These are phyloP conservation scores for Chlamydomonas incerta DNA, from an alignment of 139 green algal species.

Conservation along the genomic window DNA sequence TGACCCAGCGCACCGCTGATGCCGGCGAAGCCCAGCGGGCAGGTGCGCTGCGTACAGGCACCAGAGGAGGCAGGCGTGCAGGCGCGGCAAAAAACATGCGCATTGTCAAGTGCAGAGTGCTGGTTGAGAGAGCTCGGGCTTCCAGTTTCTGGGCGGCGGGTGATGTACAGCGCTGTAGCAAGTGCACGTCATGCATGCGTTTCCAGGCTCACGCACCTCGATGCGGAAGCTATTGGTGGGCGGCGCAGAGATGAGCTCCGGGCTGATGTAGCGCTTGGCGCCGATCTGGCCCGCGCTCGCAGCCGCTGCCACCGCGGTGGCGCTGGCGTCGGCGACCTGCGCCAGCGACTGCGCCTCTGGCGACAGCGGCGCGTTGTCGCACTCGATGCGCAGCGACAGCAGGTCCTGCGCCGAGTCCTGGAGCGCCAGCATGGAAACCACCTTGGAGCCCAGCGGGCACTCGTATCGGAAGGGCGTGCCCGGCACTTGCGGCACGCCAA, in stretches of 20 bases:
- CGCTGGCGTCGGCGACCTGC: too few relatives aligned
- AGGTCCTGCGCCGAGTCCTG: not conserved
- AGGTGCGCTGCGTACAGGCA: not conserved
- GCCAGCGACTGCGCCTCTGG: too few relatives aligned
- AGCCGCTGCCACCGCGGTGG: not conserved
- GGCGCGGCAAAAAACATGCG: too few relatives aligned
- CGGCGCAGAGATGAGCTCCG: not conserved
- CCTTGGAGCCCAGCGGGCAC: not conserved
- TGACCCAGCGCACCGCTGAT: not conserved
- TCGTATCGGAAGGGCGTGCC: not conserved
- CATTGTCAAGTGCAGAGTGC: too few relatives aligned
- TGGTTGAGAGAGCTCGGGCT: too few relatives aligned
- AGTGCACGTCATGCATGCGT: too few relatives aligned
- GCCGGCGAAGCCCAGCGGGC: not conserved
- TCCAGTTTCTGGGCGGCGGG: too few relatives aligned
- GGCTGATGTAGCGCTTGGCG: not conserved
- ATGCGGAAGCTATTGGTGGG: not conserved
- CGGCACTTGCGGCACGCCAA: too few relatives aligned
- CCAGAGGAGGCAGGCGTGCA: too few relatives aligned
- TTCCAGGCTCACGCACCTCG: not conserved
- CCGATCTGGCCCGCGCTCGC: too few relatives aligned
- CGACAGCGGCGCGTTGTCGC: not conserved
- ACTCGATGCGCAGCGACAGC: not conserved
- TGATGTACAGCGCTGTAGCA: too few relatives aligned
- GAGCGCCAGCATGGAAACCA: not conserved